phyloP scores from a whole-genome alignment of 495 filamentous ascomycete genomes.

The Talaromyces proteolyticus region DNA sequence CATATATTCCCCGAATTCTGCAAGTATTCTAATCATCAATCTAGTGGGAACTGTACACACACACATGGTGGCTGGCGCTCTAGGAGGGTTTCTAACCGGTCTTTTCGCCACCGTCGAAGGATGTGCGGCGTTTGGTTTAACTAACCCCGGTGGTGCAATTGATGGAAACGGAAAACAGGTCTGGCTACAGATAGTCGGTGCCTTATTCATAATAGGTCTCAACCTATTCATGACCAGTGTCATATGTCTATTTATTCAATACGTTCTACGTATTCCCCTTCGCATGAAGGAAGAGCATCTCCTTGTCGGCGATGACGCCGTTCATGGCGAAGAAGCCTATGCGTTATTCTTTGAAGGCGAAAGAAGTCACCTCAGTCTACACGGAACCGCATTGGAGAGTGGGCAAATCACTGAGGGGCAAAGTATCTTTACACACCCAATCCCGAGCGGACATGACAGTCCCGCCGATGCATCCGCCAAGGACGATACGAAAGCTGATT shows the following conservation, averaged over 20 bases:
- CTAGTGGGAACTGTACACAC: slow-evolving; percentile 47
- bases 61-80: slow-evolving; percentile 43
- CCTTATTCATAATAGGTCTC: slow-evolving; percentile 49
- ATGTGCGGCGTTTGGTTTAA: slow-evolving; percentile 40
- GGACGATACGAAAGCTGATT: slow-evolving; percentile 55
- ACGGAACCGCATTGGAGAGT: slow-evolving; percentile 5
- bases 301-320: slow-evolving; percentile 43
- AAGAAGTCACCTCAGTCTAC: slow-evolving; percentile 7
- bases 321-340: slow-evolving; percentile 48
- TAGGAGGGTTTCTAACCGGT: slow-evolving; percentile 48
- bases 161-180: slow-evolving; percentile 47
- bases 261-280: slow-evolving; percentile 43
- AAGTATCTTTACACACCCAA: slow-evolving; percentile 58
- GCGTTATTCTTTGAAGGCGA: slow-evolving; percentile 19
- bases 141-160: slow-evolving; percentile 46
- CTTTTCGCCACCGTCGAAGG: slow-evolving; percentile 48
- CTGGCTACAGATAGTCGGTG: slow-evolving; percentile 48
- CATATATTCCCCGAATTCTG: background rate
- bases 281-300: slow-evolving; percentile 41
- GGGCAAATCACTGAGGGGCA: slow-evolving; percentile 5
- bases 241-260: slow-evolving; percentile 50
- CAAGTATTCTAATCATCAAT: background rate
- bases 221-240: slow-evolving; percentile 49
- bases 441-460: slow-evolving; percentile 75
- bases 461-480: slow-evolving; percentile 45